These are phyloP conservation scores for Globisporangium apiculatum DNA, from an alignment of 352 stramenopile species.

Conservation along the genomic window DNA sequence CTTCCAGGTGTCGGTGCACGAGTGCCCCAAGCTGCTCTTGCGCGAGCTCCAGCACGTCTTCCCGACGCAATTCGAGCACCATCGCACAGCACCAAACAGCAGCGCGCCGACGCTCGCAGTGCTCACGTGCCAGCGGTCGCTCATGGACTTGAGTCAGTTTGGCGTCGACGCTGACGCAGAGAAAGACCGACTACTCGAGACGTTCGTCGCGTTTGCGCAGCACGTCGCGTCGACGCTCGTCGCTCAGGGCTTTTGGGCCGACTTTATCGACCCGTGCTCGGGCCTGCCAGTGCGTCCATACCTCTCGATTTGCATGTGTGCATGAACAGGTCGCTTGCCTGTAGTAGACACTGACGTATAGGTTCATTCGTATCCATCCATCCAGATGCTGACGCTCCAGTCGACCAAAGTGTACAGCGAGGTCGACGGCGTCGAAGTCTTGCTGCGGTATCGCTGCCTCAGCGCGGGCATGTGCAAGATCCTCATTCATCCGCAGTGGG, in stretches of 20 bases:
- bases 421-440: constrained; percentile 91
- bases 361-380: background rate
- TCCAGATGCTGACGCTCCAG: constrained; percentile 87
- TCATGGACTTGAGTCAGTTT: constrained; percentile 93
- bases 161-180: constrained; percentile 91
- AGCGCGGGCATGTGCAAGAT: constrained; percentile 96
- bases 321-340: background rate
- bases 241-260: constrained; percentile 87
- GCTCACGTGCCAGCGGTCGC: constrained; percentile 91
- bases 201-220: constrained; percentile 91
- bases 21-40: constrained; percentile 58
- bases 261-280: constrained; percentile 97
- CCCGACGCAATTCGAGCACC: constrained; percentile 37
- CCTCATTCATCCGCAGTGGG: constrained; percentile 93
- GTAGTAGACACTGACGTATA: background rate
- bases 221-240: constrained; percentile 76
- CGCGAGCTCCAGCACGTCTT: constrained; percentile 83
- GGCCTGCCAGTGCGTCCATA: constrained; percentile 82
- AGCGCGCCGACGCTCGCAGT: constrained; percentile 72
- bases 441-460: constrained; percentile 76
- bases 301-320: background rate
- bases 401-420: constrained; percentile 95
- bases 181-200: constrained; percentile 95
- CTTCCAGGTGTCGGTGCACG: constrained; percentile 80
- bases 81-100: constrained; percentile 16